A percentile compares a stretch with the other conserved stretches of the same genome.
Conservation (phyloP, 1,284 basidiomycete genomes). For the Ceratobasidium sp. region DNA sequence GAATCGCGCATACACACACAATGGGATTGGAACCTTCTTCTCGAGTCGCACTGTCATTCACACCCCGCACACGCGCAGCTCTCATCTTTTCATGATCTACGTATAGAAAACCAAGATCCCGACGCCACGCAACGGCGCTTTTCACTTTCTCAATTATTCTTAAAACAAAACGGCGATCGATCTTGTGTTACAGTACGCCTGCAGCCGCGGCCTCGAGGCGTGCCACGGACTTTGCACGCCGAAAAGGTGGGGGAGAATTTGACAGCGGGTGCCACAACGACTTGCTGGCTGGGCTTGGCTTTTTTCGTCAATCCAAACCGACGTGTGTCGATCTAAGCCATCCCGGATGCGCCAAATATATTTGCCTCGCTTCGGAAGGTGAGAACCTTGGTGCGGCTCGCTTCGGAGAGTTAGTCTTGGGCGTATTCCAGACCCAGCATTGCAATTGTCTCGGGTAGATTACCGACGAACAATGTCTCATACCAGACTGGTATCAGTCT, state of each 20-base stretch:
- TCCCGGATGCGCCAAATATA: neutral
- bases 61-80: neutral
- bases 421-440: conserved; percentile 8
- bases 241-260: conserved; percentile 3
- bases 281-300: neutral
- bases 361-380: conserved; percentile 5
- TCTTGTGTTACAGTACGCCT: neutral
- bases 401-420: conserved; percentile 3
- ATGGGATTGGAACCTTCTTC: neutral
- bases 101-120: neutral
- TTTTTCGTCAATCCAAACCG: neutral
- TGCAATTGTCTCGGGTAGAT: neutral
- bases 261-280: conserved; percentile 6
- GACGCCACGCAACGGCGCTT: conserved; percentile 1
- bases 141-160: neutral
- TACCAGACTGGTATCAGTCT: neutral
- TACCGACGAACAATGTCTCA: neutral
- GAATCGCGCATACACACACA: neutral
- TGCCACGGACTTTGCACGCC: neutral
- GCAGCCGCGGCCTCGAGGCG: conserved; percentile 5
- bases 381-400: neutral
- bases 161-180: conserved; percentile 21
- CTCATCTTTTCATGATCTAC: conserved; percentile 7
- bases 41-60: too few species aligned
- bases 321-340: neutral